Evolutionary conservation across 2,329 filamentous ascomycete species (phyloP), one percentile per base, ranked within the genome.

Genomic region (Ambrosiella beaveri): DNA sequence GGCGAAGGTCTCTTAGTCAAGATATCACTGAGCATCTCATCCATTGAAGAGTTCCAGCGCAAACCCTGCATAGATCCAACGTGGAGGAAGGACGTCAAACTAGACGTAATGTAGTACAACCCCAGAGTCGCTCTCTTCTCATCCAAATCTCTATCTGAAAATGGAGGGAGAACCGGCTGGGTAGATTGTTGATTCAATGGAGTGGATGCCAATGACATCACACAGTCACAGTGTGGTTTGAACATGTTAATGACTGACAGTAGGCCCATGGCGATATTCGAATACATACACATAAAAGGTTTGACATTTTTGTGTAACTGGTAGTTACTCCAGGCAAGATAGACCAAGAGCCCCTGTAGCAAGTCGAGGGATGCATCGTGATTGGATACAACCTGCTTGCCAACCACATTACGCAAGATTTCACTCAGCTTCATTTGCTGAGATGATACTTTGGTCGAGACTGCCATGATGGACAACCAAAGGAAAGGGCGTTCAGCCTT

Each of bases 31-130:
- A 80, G 67, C 49, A 73, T 76, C 44, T 80, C 76, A n/a, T 80
- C 77, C 67, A 81, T 71, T 50, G 78, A 72, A 1, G 73, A 63
- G 0, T 73, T 79, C 78, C 78, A 82, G 2, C 68, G 70, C 58
- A 81, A 66, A 4, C 71, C 63, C 52, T 77, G 72, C 53, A 71
- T 27, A 63, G 62, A 39, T 62, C 57, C 67, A 65, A 68, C 1
- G 63, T 64, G 8, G 63, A 67, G 52, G 38, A 57, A 52, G 11
- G 27, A 47, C 9, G 49, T 50, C 9, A 54, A 47, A 17, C 19
- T 57, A 39, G 65, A 67, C 17, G 65, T 64, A 15, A 68, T 62
- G 11, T 63, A 63, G 50, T 62, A 63, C 55, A 60, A 63, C 4
- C n/a, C 39, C 17, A 44, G 50, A 17, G 62, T 54, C 6, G 59